Conservation (phyloP, 164 flowering plant species). For the Kingdonia uniflora region DNA sequence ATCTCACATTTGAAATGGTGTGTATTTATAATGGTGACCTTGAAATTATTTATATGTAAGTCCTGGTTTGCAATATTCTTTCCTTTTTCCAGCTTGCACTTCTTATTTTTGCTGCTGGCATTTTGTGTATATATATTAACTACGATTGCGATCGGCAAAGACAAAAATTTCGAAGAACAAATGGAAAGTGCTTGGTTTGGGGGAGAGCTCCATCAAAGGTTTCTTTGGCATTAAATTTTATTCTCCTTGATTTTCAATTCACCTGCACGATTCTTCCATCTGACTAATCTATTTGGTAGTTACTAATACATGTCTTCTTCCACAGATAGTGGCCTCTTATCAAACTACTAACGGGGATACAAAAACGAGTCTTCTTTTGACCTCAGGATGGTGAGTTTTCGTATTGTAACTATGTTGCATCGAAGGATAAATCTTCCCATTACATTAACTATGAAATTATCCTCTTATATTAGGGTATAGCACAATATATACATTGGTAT, state of each 20-base stretch:
- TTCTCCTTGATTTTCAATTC: too few relatives aligned
- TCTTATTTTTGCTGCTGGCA: slow-evolving; percentile 64
- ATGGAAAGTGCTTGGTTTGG: slow-evolving; percentile 84
- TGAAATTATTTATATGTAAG: too few relatives aligned
- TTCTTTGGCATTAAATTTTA: neutral
- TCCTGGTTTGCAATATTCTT: slow-evolving; percentile 3
- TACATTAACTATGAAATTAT: too few relatives aligned
- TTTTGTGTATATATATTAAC: slow-evolving; percentile 76
- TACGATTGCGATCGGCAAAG: slow-evolving; percentile 97
- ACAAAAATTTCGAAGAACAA: slow-evolving; percentile 88
- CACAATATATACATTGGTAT: too few relatives aligned
- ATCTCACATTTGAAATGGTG: too few relatives aligned
- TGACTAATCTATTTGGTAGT: too few relatives aligned
- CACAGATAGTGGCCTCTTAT: slow-evolving; percentile 77
- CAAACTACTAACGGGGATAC: slow-evolving; percentile 71
- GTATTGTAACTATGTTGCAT: too few relatives aligned
- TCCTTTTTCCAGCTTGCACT: slow-evolving; percentile 61
- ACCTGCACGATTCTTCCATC: neutral
- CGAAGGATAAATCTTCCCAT: too few relatives aligned
- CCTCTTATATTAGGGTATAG: too few relatives aligned
- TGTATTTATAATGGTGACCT: too few relatives aligned
- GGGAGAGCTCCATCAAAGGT: slow-evolving; percentile 99
- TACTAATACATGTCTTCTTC: neutral
- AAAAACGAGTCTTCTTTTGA: slow-evolving; percentile 77
- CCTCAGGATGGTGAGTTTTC: slow-evolving; percentile 86